Evolutionary conservation across 768 basidiomycete genomes (phyloP).

Genomic region (Xerocomus potaroensis): DNA sequence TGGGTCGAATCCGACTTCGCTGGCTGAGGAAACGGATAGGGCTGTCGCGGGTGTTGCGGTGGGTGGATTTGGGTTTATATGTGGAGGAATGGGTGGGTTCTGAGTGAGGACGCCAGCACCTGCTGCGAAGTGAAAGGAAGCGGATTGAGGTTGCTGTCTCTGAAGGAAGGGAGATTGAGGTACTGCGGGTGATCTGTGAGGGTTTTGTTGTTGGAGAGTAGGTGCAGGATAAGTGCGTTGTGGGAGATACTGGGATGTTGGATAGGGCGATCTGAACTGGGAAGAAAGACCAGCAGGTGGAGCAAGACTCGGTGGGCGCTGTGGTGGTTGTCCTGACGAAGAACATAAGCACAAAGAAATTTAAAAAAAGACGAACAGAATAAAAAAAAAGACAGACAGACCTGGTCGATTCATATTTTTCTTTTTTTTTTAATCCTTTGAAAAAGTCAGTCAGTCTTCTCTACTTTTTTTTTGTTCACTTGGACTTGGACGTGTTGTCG

Average conservation of each 20-base stretch:
- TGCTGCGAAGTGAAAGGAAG: conserved; percentile 59
- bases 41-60: conserved; percentile 40
- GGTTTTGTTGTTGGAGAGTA: conserved; percentile 50
- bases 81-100: conserved; percentile 53
- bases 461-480: conserved; percentile 9
- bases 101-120: conserved; percentile 44
- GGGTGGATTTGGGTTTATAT: conserved; percentile 48
- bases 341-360: no score
- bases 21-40: conserved; percentile 59
- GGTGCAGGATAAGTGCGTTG: conserved; percentile 34
- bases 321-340: conserved; percentile 69
- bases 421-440: conserved; percentile 7
- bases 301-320: conserved; percentile 71
- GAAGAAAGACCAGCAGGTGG: conserved; percentile 58
- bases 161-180: conserved; percentile 63
- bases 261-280: conserved; percentile 56
- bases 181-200: conserved; percentile 55
- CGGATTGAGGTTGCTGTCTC: conserved; percentile 41
- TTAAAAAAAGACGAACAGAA: no score
- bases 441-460: no score
- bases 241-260: conserved; percentile 34
- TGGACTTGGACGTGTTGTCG: conserved; percentile 23
- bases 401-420: conserved; percentile 59
- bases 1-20: conserved; percentile 77
- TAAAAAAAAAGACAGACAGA: conserved; percentile 24